These are phyloP conservation scores for Chenopodium berlandieri DNA, from an alignment of 148 eudicot genomes.

Conservation along the genomic window DNA sequence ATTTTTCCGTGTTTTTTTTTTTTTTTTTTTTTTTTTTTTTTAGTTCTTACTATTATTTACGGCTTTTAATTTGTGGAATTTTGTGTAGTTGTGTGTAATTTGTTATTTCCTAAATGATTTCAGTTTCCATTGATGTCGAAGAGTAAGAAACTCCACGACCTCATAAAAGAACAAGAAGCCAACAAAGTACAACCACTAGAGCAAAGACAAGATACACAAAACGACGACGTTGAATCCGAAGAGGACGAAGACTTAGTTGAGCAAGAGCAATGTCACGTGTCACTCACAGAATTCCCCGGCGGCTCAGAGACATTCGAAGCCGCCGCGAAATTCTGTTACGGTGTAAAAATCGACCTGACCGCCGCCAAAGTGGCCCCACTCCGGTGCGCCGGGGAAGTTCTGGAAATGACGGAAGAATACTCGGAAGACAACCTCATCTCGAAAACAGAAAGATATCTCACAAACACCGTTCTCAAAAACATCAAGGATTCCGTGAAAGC, in stretches of 20 bases:
- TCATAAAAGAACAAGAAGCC: conserved; percentile 61
- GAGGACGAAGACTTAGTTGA: conserved; percentile 23
- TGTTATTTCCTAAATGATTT: conserved; percentile 1
- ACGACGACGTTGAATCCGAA: conserved; percentile 11
- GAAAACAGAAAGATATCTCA: conserved; percentile 56
- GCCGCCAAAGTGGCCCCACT: conserved; percentile 63
- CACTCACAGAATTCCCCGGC: conserved; percentile 72
- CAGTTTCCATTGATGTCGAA: conserved; percentile 97
- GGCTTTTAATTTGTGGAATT: not conserved
- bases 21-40: no score
- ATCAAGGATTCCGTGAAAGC: conserved; percentile 55
- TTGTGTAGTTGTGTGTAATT: not conserved
- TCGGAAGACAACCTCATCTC: conserved; percentile 80
- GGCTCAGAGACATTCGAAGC: conserved; percentile 74
- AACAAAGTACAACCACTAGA: not conserved
- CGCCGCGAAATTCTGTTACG: conserved; percentile 96
- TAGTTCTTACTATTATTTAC: not conserved
- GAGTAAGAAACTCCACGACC: conserved; percentile 69
- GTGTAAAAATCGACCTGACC: conserved; percentile 72
- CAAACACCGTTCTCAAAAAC: conserved; percentile 51
- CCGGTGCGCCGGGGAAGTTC: conserved; percentile 82
- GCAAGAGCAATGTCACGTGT: conserved; percentile 37
- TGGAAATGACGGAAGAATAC: conserved; percentile 83
- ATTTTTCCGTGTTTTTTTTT: not conserved
- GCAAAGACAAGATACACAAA: conserved; percentile 6